Evolutionary conservation across 805 yeast genomes (phyloP).

Genomic region (Cyberlindnera nakhonratchasimensis): DNA sequence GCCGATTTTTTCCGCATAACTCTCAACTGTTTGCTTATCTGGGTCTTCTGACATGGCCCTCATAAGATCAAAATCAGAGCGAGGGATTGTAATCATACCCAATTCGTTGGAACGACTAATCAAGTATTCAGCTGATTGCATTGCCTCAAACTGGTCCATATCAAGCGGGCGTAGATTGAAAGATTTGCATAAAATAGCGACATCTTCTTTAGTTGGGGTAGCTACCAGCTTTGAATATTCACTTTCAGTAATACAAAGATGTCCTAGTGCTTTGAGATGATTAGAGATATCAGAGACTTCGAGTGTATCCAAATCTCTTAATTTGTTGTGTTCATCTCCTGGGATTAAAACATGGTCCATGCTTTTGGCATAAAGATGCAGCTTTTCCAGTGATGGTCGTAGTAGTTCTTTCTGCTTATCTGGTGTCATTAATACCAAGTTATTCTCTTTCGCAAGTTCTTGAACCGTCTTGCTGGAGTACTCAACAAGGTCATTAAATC

Average conservation of each 20-base stretch:
- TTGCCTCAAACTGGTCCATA: conserved; percentile 7
- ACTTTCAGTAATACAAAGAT: background rate
- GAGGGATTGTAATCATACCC: conserved; percentile 13
- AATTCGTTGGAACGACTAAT: conserved; percentile 9
- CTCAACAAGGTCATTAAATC: conserved; percentile 8
- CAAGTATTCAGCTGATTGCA: conserved; percentile 12
- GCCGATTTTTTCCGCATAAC: conserved; percentile 22
- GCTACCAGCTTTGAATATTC: conserved; percentile 6
- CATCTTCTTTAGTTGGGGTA: conserved; percentile 9
- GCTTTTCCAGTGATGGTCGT: conserved; percentile 15
- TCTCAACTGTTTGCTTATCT: conserved; percentile 18
- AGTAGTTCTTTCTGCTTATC: conserved; percentile 13
- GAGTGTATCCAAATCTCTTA: conserved; percentile 3
- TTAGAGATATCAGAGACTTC: conserved; percentile 1
- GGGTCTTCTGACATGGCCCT: conserved; percentile 25
- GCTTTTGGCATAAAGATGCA: conserved; percentile 8
- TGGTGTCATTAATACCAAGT: conserved; percentile 12
- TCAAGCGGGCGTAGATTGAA: conserved; percentile 12
- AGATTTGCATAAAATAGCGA: conserved; percentile 7
- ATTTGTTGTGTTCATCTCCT: background rate
- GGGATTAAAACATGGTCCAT: conserved; percentile 5
- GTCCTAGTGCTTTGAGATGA: background rate
- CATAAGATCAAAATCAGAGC: conserved; percentile 25
- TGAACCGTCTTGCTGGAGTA: conserved; percentile 25
- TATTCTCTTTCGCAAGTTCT: conserved; percentile 28